Evolutionary conservation across 306 rosid genomes (phyloP), one percentile per base, ranked within the genome.

Genomic region (Astragalus glycyphyllos): DNA sequence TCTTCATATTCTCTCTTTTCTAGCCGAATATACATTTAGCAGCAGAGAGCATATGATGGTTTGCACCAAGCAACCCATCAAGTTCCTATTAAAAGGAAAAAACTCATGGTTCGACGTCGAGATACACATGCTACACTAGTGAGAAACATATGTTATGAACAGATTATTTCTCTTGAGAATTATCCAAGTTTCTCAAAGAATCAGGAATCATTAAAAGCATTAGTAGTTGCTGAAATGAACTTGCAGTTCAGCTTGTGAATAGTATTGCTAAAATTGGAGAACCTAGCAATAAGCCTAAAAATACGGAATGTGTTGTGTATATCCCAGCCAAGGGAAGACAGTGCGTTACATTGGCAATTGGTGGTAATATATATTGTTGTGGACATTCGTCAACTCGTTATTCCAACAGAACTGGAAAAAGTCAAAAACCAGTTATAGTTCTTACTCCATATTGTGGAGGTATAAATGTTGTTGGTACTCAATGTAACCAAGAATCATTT

Each of bases 251-350:
- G n/a, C n/a, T n/a, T 37, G 61, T 57, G 12, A 68, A 73, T 75
- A 88, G 51, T 65, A 45, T 72, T 63, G 72, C 68, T 64, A 62
- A 69, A 56, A 88, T n/a, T n/a, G n/a, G n/a, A n/a, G n/a, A n/a
- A n/a, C n/a, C n/a, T n/a, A n/a, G n/a, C n/a, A n/a, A n/a, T n/a
- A n/a, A 68, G 38, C 72, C 71, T 69, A 89, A 81, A 82, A 84
- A 65, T 80, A 84, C 82, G 40, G 97, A 86, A 38, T 92, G 98
- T 40, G 57, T 59, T 51, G 91, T 89, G 62, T 90, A 72, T 67
- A 81, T 90, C 70, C 90, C 90, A 79, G 79, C 98, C 65, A 92
- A 92, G 84, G 92, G 97, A 73, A 85, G 98, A 77, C 98, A 81
- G 65, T 92, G 98, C 72, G 91, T 85, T 53, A 83, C 96, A 79